phyloP scores from a whole-genome alignment of 768 basidiomycete genomes.

The Xerocomellus chrysenteron region DNA sequence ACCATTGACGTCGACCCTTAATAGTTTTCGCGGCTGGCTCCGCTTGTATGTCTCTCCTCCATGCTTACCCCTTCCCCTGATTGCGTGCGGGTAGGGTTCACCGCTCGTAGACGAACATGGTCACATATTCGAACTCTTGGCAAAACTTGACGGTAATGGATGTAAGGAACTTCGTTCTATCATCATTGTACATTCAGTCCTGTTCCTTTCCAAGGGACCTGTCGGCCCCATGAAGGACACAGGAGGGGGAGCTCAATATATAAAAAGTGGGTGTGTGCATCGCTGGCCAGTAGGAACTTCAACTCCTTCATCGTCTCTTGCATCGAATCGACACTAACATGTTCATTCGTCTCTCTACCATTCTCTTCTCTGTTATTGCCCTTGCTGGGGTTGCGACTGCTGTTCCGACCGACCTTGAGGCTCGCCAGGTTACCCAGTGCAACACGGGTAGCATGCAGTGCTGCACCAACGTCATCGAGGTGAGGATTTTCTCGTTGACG shows the following conservation, averaged over 20 bases:
- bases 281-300: background rate
- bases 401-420: background rate
- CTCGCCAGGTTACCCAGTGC: too few relatives aligned
- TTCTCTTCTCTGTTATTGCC: constrained; percentile 1
- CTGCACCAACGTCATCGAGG: background rate
- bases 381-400: constrained; percentile 3
- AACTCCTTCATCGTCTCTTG: background rate
- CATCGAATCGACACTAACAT: background rate
- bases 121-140: background rate
- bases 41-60: background rate
- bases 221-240: background rate
- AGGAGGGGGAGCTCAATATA: background rate
- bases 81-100: background rate
- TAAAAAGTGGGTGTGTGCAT: background rate
- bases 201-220: background rate
- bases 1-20: background rate
- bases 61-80: background rate
- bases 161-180: background rate
- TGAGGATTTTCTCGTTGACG: background rate
- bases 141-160: background rate
- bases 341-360: constrained; percentile 3
- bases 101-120: background rate
- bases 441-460: constrained; percentile 36
- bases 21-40: background rate
- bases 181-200: background rate